Conservation (phyloP, 192 early-diverging fungal species). For the Podila epicladia region DNA sequence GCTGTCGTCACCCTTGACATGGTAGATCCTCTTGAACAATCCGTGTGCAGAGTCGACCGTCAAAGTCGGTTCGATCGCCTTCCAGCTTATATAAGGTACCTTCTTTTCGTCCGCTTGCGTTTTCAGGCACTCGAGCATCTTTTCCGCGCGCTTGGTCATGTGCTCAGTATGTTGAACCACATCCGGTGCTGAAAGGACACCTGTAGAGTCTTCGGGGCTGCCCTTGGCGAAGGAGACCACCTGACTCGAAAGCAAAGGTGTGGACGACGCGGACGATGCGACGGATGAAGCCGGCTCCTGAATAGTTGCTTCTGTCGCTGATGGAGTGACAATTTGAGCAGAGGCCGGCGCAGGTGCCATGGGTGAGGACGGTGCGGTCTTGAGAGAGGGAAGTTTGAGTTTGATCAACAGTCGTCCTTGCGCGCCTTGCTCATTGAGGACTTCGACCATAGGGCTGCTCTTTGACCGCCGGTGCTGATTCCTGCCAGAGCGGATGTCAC, state of each 20-base stretch:
- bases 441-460: neutral
- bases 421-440: constrained; percentile 20
- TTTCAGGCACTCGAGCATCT: constrained; percentile 29
- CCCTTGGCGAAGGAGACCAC: constrained; percentile 3
- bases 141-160: constrained; percentile 34
- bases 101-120: constrained; percentile 21
- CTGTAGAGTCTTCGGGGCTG: neutral
- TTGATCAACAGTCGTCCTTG: constrained; percentile 29
- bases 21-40: constrained; percentile 66
- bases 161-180: constrained; percentile 14
- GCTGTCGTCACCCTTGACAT: constrained; percentile 51
- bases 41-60: constrained; percentile 61
- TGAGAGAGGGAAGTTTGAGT: constrained; percentile 17
- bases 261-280: neutral
- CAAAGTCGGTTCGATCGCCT: constrained; percentile 37
- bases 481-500: neutral
- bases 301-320: neutral
- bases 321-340: neutral
- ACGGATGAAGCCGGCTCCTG: neutral
- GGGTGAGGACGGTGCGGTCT: neutral
- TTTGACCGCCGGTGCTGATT: constrained; percentile 3
- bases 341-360: neutral
- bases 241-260: constrained; percentile 23
- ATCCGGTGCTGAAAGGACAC: constrained; percentile 14
- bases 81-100: constrained; percentile 43